Percentiles rank a stretch among this genome's conserved stretches.
Conservation (phyloP, 768 basidiomycete species). For the Podaxis sp. region DNA sequence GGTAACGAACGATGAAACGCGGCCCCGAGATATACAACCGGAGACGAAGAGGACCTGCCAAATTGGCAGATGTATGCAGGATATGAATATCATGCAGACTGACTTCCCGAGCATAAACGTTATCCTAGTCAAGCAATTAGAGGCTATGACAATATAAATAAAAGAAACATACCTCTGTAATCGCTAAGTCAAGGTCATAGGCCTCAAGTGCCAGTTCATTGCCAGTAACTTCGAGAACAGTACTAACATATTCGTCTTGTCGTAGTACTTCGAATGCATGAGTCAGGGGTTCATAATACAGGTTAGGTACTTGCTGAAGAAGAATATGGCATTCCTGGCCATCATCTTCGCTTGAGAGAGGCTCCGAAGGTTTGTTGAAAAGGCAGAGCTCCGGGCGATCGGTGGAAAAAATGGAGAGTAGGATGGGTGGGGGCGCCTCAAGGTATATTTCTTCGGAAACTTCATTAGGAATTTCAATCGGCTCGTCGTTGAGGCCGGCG, state of each 20-base stretch:
- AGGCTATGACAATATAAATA: neutral
- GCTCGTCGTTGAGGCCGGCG: neutral
- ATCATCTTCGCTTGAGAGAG: constrained; percentile 11
- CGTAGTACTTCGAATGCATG: constrained; percentile 72
- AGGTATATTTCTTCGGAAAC: constrained; percentile 70
- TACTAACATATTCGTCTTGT: constrained; percentile 51
- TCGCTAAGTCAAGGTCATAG: constrained; percentile 60
- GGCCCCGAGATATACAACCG: constrained; percentile 46
- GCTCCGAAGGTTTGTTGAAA: constrained; percentile 51
- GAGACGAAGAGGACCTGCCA: constrained; percentile 63
- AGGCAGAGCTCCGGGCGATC: constrained; percentile 43
- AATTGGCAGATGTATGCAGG: constrained; percentile 62
- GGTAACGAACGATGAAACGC: constrained; percentile 68
- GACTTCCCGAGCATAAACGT: constrained; percentile 64
- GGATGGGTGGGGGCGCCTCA: constrained; percentile 70
- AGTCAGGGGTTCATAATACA: constrained; percentile 76
- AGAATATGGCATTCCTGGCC: constrained; percentile 37
- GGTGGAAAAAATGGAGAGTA: constrained; percentile 43
- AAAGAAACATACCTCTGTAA: constrained; percentile 57
- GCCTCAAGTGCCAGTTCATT: constrained; percentile 70
- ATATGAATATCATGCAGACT: constrained; percentile 72
- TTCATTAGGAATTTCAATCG: constrained; percentile 34
- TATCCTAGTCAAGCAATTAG: constrained; percentile 46
- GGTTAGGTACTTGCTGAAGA: constrained; percentile 59
- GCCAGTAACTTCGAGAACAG: constrained; percentile 45